These are phyloP conservation scores for Rhizomucor miehei DNA, from an alignment of 371 early-diverging fungal species.

Conservation along the genomic window DNA sequence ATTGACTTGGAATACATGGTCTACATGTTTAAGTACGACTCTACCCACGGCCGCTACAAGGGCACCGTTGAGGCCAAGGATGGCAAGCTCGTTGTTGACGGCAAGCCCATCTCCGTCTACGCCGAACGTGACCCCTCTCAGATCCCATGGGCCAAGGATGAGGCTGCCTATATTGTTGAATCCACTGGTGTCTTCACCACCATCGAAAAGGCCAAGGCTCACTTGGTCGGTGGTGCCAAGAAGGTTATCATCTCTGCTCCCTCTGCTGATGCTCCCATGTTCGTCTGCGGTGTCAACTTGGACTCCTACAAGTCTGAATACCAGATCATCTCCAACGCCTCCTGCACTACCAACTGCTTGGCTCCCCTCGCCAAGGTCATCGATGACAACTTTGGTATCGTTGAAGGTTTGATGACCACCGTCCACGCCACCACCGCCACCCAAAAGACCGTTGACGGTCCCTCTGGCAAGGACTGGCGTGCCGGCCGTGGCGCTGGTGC, in stretches of 20 bases:
- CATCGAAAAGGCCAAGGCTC: slow-evolving; percentile 83
- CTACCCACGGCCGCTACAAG: slow-evolving; percentile 94
- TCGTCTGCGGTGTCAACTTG: slow-evolving; percentile 94
- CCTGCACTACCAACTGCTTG: slow-evolving; percentile 99
- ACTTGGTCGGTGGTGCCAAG: slow-evolving; percentile 93
- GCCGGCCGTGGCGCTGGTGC: slow-evolving; percentile 92
- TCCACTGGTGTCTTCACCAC: slow-evolving; percentile 91
- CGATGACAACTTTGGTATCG: slow-evolving; percentile 92
- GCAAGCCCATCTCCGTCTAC: slow-evolving; percentile 75
- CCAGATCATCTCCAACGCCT: slow-evolving; percentile 97
- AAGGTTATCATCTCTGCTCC: slow-evolving; percentile 99
- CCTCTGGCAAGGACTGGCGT: slow-evolving; percentile 97
- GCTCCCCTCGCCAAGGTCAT: slow-evolving; percentile 99
- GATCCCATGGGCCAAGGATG: slow-evolving; percentile 90
- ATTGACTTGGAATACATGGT: slow-evolving; percentile 95
- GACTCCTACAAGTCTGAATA: slow-evolving; percentile 83
- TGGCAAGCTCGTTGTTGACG: slow-evolving; percentile 86
- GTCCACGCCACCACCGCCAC: slow-evolving; percentile 99
- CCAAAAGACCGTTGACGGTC: slow-evolving; percentile 99
- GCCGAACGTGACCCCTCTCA: slow-evolving; percentile 73
- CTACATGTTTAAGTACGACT: slow-evolving; percentile 98
- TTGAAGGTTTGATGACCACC: slow-evolving; percentile 93
- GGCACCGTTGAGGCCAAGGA: slow-evolving; percentile 76
- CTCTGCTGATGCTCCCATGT: slow-evolving; percentile 88
- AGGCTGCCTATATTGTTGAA: slow-evolving; percentile 77